Percentiles rank a stretch among this genome's conserved stretches.
Conservation (phyloP, 73 alveolate genomes). For the Paramecium tetraurelia region DNA sequence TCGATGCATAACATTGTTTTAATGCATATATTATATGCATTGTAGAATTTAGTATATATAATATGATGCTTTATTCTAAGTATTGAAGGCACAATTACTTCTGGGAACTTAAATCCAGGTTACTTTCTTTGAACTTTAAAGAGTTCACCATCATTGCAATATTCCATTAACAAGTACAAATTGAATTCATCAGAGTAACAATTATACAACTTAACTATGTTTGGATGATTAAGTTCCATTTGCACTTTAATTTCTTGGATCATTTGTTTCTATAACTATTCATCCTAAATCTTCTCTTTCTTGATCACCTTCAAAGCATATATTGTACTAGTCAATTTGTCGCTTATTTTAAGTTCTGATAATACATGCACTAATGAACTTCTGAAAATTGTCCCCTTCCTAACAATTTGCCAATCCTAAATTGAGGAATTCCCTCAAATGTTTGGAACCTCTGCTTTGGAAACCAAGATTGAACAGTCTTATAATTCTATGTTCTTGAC, state of each 20-base stretch:
- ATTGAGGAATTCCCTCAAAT: slow-evolving; percentile 16
- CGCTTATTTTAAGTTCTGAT: not conserved
- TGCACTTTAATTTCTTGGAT: slow-evolving; percentile 36
- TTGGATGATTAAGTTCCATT: slow-evolving; percentile 62
- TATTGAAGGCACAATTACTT: not conserved
- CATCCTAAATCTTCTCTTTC: slow-evolving; percentile 19
- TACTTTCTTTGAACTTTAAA: slow-evolving; percentile 36
- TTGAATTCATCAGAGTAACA: slow-evolving; percentile 66
- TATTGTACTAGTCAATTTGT: not conserved
- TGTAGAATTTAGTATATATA: not conserved
- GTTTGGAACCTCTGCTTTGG: not conserved
- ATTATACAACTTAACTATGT: slow-evolving; percentile 63
- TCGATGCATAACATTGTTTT: slow-evolving; percentile 38
- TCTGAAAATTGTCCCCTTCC: slow-evolving; percentile 38
- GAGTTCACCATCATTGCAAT: slow-evolving; percentile 72
- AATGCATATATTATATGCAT: slow-evolving; percentile 49
- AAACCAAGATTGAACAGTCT: slow-evolving; percentile 2
- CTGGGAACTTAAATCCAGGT: not conserved
- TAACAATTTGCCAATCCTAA: slow-evolving; percentile 5
- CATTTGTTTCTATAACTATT: not conserved
- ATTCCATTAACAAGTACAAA: slow-evolving; percentile 63
- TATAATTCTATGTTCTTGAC: not conserved
- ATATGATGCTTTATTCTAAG: not conserved
- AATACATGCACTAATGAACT: slow-evolving; percentile 22
- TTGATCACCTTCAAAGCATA: slow-evolving; percentile 31